Evolutionary conservation across 768 basidiomycete genomes (phyloP), one percentile per base, ranked within the genome.

Genomic region (Lepiota brunneoincarnata): DNA sequence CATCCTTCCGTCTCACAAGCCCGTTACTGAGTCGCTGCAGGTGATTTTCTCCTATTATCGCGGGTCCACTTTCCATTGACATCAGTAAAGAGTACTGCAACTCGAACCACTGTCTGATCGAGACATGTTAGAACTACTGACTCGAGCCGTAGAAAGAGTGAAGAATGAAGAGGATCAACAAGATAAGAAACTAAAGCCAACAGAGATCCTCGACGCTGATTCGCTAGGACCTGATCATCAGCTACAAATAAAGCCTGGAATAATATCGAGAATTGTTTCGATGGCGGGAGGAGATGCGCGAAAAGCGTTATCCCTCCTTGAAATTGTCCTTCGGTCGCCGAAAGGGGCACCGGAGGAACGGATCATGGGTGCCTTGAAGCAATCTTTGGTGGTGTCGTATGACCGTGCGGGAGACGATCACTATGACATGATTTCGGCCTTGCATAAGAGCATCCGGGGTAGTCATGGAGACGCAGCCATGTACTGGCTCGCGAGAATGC

Each of bases 401-500:
- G 89, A 93, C 65, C 80, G 91, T 31, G 79, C 79, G 7, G 89
- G 90, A 2, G 92, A 93, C 58, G 76, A 77, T 55, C 80, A 75
- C 54, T 92, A 91, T 63, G 89, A 92, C 66, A 84, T 89, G 82
- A 91, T 91, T 59, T 87, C 84, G 28, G 91, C 87, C 2, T 71
- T 93, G 59, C 91, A 94, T 70, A 94, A 94, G 68, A 83, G 82
- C 54, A 79, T 93, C 31, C 79, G 92, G 31, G 92, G 90, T 6
- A 82, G 83, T 51, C 82, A 92, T 58, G 83, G 82, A 5, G 77
- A 77, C 61, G 92, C 90, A 0, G 91, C 91, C 5, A 71, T 93
- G 74, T 94, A 93, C 65, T 94, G 91, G 90, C 75, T 94, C 18
- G 90, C 91, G 9, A 79, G 89, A 46, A 92, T 92, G 91, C 73